Evolutionary conservation across 805 yeast species (phyloP), one percentile per base, ranked within the genome.

Genomic region (Huiozyma sinensis): DNA sequence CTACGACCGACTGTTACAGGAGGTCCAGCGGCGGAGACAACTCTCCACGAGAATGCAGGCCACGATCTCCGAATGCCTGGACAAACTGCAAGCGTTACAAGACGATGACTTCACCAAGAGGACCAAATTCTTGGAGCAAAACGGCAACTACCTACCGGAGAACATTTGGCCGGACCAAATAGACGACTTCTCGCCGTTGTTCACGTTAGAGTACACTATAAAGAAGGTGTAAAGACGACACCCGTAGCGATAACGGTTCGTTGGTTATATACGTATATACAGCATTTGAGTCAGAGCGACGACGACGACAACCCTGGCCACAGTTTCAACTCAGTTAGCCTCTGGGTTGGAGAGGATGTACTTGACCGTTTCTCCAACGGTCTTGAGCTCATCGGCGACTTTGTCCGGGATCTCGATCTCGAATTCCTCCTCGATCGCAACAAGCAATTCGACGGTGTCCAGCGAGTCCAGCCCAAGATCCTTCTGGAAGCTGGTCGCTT

Each of bases 381-480:
- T 85, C 71, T 83, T 87, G 66, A 92, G 81, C 62, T 83, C 89
- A 64, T 90, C 97, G 44, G 96, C 92, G 56, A 86, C 85, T 64
- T 83, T 81, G 69, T 87, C 95, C 33, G 94, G 87, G 60, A 85
- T 78, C 63, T 82, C 84, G 60, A 86, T 76, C 57, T 85, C 87
- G 52, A 81, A 81, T 64, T 81, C 89, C 73, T 89, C 96, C 72
- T 90, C 98, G 59, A 90, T 81, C 46, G 95, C 95, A 66, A 92
- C 95, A 56, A 92, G 75, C 44, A 92, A 89, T 71, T 90, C 98
- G 50, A 90, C 95, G 50, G 92, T 83, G 61, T 90, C 98, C 53
- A 90, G 75, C 7, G 95, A 85, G 67, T 90, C 98, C 61, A 75
- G 65, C 12, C 75, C 77, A 59, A 75, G 67, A 56, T 74, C 80